Base-by-base conservation (phyloP, 179 eudicot genomes). In the Actinidia chinensis region DNA sequence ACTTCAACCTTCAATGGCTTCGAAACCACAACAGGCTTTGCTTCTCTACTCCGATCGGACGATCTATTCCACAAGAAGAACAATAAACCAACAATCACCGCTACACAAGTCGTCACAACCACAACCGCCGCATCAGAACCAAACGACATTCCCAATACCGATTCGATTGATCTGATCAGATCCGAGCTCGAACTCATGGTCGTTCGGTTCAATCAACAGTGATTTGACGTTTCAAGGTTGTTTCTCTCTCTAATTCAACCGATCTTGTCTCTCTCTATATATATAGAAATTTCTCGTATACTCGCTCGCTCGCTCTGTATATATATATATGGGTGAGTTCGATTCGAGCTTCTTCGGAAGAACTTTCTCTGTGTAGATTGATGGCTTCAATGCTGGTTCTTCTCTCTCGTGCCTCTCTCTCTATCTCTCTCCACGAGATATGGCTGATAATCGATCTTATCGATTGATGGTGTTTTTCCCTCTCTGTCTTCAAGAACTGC, bases 51-150 rank as follows among this genome's bases (percentile, higher is more conserved):
- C 4, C 80, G 79, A 82, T 85, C 91, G 36, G 66, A 73, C 79
- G 86, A 87, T 85, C 86, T 85, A 61, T 68, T 80, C 87, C 86
- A 87, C 0, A 89, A 56, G 46, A 85, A 63, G 44, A 86, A 76
- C 75, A 83, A 47, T 3, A 89, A 50, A 22, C 91, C 90, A 0
- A 80, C n/a, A 17, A 87, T 68, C 72, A 85, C 77, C 18, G 91
- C 90, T 23, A 85, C 71, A 4, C 87, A 85, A 2, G 90, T 86
- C 25, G 87, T 76, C 51, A 82, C 79, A 25, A 79, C 33, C 58
- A 87, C 40, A 22, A 81, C 20, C 44, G 79, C 81, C 47, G 79
- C 73, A 20, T 64, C 63, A 11, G 82, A 25, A 73, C 83, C 89
- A 68, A 86, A 42, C 4, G 89, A 76, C 4, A 82, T 73, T 40